Base-by-base conservation (phyloP, 441 rosid genomes). In the Aleurites moluccanus region DNA sequence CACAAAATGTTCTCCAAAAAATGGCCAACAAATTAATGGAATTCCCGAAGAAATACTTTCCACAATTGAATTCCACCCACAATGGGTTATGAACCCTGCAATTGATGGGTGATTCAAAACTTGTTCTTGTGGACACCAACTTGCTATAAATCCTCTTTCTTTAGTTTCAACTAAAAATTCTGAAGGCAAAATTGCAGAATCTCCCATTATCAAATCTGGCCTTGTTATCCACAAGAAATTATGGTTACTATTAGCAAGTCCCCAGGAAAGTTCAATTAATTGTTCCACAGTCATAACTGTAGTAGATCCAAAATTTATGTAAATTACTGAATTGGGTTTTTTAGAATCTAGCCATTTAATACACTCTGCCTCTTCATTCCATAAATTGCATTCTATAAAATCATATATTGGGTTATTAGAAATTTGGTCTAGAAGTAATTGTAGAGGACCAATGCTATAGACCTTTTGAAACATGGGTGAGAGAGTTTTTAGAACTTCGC, bases 1-100 rank as follows among this genome's bases (percentile, higher is more conserved):
- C 10, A 86, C 87, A 25, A 75, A 76, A 52, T 91, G 90, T 64
- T 88, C 92, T 0, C 87, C 91, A 47, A 82, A 86, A 55, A 88
- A 86, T 0, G 92, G 87, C 91, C 92, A 89, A 47, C 87, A 88
- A 1, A 88, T 73, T 88, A 89, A 75, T 4, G 93, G 92, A 50
- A 81, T 83, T 0, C 92, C 88, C 0, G 78, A 61, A 10, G 78
- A 68, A 0, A 89, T 56, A 40, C 87, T 85, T 75, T 90, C 92
- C 3, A 88, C 15, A 0, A 77, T 82, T 10, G 92, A 85, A 49
- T 89, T 89, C 92, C 92, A 88, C 8, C 91, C 91, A 9, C 82
- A 77, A 1, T 87, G 95, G 4, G 88, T 86, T 62, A 87, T 40
- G 76, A 89, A 86, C 8, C 79, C 90, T 33, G 84, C 88, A 10